Evolutionary conservation across 169 alveolate species (phyloP), one percentile per base, ranked within the genome.

Genomic region (Cyclospora cayetanensis): DNA sequence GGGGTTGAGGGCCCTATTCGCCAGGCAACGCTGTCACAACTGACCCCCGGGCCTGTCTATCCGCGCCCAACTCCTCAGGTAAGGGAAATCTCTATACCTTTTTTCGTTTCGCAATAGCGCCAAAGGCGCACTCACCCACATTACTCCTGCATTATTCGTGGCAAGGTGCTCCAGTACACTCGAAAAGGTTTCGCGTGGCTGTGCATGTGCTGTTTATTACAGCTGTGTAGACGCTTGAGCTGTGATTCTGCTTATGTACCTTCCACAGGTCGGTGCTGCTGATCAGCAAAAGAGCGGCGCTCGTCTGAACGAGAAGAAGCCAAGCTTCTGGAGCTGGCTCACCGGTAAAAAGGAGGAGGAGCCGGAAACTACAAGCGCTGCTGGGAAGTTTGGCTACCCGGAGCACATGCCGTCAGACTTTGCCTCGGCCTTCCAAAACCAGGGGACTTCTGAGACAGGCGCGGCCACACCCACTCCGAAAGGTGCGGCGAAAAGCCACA

Each of bases 401-500:
- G 79, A 82, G 70, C 68, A 89, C 41, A 95, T 93, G 95, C 96
- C 96, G 35, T 65, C 90, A 79, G 96, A 95, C 74, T 95, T 93
- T 89, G 94, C 96, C 18, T 87, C 95, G n/a, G 93, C 92, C 90
- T 95, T 95, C 55, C 93, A 94, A 93, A 50, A 55, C 52, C 95
- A 93, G 90, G 90, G 76, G 79, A 91, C 88, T 43, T 39, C 89
- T 0, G 87, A 4, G 11, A 50, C 34, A 50, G 39, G 50, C 0
- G 90, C 37, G 25, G 25, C 80, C 20, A 2, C 66, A 53, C 70
- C 25, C 18, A 18, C 60, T 29, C 72, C 50, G 18, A 22, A 52
- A 70, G 80, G 83, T 35, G 31, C 72, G 82, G 27, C 4, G 25
- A 25, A 55, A 65, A 5, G 88, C 4, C n/a, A n/a, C n/a, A n/a